phyloP scores from a whole-genome alignment of 2,329 filamentous ascomycete genomes.

The Penicillium capsulatum region DNA sequence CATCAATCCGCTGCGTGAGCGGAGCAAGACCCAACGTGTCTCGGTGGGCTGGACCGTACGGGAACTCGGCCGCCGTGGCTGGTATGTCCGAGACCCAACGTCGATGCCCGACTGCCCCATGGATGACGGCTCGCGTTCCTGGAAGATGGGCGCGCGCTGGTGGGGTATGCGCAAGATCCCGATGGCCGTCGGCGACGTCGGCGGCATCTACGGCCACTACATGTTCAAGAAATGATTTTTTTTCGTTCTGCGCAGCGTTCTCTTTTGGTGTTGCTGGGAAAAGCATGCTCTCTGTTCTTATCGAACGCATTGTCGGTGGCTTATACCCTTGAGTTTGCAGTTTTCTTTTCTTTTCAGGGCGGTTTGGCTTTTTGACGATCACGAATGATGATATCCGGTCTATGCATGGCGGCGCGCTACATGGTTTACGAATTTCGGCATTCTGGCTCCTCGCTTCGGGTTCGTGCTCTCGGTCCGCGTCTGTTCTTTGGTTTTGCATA shows the following conservation, averaged over 20 bases:
- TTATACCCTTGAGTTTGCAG: conserved; percentile 21
- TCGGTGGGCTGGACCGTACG: conserved; percentile 67
- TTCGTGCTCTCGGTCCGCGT: conserved; percentile 25
- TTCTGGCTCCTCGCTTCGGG: conserved; percentile 25
- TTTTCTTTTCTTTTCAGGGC: conserved; percentile 2
- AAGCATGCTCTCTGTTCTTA: conserved; percentile 13
- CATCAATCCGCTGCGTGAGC: conserved; percentile 61
- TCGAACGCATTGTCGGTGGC: conserved; percentile 9
- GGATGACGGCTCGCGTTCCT: conserved; percentile 59
- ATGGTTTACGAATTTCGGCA: conserved; percentile 28
- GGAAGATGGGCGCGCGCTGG: conserved; percentile 81
- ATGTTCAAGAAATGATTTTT: conserved; percentile 51
- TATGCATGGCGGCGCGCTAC: conserved; percentile 28
- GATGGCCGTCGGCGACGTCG: conserved; percentile 53
- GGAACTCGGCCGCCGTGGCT: conserved; percentile 65
- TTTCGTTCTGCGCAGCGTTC: conserved; percentile 6
- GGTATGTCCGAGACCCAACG: conserved; percentile 53
- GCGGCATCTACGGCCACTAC: conserved; percentile 57
- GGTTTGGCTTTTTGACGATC: conserved; percentile 13
- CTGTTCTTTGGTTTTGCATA: conserved; percentile 23
- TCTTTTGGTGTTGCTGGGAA: conserved; percentile 12
- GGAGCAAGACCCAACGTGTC: conserved; percentile 51
- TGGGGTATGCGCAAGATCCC: conserved; percentile 76
- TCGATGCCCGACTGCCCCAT: conserved; percentile 29
- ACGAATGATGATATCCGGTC: conserved; percentile 27